Conservation (phyloP, 108 stramenopile species). For the Nitzschia sp. region DNA sequence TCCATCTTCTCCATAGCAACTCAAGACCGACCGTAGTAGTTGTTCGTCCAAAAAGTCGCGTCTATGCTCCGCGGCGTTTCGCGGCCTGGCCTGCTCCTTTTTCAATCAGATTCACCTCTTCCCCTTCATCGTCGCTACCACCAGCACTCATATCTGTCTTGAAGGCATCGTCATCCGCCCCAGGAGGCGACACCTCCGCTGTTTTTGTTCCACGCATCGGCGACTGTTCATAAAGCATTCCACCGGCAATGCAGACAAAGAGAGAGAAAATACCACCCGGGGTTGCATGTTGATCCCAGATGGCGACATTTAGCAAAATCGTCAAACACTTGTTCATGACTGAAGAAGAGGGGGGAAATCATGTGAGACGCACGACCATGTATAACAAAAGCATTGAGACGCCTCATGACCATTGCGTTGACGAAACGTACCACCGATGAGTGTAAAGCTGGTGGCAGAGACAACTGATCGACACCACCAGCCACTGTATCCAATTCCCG, state of each 20-base stretch:
- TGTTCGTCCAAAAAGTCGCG: too few relatives aligned
- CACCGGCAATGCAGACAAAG: constrained; percentile 83
- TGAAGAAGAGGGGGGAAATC: background rate
- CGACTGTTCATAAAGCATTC: constrained; percentile 83
- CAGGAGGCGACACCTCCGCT: background rate
- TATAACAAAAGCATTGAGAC: background rate
- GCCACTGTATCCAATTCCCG: constrained; percentile 86
- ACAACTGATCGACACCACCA: constrained; percentile 88
- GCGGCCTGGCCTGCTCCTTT: background rate
- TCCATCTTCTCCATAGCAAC: too few relatives aligned
- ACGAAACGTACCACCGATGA: constrained; percentile 64
- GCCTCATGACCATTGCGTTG: too few relatives aligned
- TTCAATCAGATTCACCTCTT: constrained; percentile 11
- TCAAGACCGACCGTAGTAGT: too few relatives aligned
- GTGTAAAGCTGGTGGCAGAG: constrained; percentile 78
- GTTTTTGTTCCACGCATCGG: constrained; percentile 54
- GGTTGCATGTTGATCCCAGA: constrained; percentile 93
- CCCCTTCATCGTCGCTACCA: background rate
- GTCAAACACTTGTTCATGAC: constrained; percentile 92
- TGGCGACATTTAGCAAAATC: constrained; percentile 75
- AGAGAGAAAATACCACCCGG: constrained; percentile 74
- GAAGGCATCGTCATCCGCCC: constrained; percentile 15
- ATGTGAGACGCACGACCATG: background rate
- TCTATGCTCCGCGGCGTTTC: background rate
- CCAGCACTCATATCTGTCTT: constrained; percentile 9